phyloP scores from a whole-genome alignment of 345 rosid genomes.

The Cardamine occulta region DNA sequence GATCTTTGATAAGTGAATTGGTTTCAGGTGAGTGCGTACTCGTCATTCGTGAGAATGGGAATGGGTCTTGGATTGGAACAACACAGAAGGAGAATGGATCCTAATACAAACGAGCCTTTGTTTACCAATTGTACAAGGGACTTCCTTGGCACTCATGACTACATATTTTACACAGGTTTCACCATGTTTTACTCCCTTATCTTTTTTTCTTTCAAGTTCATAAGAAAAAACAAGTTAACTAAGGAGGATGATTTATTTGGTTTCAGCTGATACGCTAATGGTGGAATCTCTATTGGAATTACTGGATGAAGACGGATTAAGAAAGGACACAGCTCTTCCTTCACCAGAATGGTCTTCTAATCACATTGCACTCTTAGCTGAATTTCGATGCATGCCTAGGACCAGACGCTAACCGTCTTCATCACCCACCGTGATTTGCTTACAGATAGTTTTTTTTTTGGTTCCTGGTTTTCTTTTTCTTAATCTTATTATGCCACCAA shows the following conservation, averaged over 20 bases:
- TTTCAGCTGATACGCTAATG: constrained; percentile 85
- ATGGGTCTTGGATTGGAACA: constrained; percentile 65
- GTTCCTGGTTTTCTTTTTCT: background rate
- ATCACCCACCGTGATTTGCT: constrained; percentile 18
- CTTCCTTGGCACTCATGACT: constrained; percentile 92
- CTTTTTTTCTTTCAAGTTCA: background rate
- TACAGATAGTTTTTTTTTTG: constrained; percentile 39
- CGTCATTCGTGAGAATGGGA: constrained; percentile 74
- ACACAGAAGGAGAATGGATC: constrained; percentile 92
- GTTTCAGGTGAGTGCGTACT: constrained; percentile 94
- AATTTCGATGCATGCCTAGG: constrained; percentile 95
- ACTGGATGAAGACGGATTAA: constrained; percentile 94
- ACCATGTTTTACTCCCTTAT: background rate
- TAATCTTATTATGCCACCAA: constrained; percentile 21
- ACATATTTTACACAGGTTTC: constrained; percentile 95
- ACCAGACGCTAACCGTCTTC: constrained; percentile 73
- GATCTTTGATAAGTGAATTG: constrained; percentile 24
- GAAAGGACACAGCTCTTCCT: constrained; percentile 99
- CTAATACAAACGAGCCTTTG: constrained; percentile 83
- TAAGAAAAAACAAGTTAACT: background rate
- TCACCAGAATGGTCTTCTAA: constrained; percentile 99
- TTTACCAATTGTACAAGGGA: constrained; percentile 95
- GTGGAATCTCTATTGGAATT: constrained; percentile 96
- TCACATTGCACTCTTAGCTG: constrained; percentile 96
- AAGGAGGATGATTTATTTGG: background rate